Evolutionary conservation across 2,329 filamentous ascomycete species (phyloP).

Genomic region (Sporothrix protearum): DNA sequence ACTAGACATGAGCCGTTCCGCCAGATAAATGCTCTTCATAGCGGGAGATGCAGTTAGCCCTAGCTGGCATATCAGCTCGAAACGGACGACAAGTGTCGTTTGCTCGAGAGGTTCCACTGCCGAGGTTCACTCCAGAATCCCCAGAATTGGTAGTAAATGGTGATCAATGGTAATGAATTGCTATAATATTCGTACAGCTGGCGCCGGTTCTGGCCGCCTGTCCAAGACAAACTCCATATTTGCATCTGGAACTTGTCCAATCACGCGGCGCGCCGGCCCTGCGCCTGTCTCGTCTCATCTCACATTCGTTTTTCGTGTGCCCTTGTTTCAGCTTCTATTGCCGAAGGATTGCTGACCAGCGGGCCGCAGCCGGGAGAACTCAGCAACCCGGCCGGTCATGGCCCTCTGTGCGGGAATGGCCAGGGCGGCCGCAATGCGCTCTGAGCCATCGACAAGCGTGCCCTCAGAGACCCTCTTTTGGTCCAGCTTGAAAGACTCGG

Average conservation of each 20-base stretch:
- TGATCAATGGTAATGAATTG: background rate
- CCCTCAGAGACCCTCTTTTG: slow-evolving; percentile 51
- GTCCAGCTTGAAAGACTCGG: slow-evolving; percentile 52
- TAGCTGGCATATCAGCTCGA: background rate
- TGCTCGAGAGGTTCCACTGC: background rate
- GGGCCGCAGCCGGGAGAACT: slow-evolving; percentile 31
- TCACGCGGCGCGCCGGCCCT: background rate
- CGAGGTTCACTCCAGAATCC: background rate
- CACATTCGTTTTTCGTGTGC: background rate
- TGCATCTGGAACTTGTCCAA: background rate
- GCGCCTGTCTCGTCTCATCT: background rate
- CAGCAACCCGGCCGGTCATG: slow-evolving; percentile 24
- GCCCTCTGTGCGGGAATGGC: slow-evolving; percentile 25
- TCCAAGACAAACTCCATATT: slow-evolving; percentile 1
- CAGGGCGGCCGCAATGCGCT: slow-evolving; percentile 45
- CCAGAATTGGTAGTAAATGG: background rate
- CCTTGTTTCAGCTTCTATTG: background rate
- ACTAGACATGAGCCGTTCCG: background rate
- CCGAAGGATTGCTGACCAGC: background rate
- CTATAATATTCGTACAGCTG: slow-evolving; percentile 21
- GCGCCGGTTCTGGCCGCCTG: background rate
- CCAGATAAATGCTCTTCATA: too few relatives aligned
- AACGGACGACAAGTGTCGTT: background rate
- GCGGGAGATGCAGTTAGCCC: background rate
- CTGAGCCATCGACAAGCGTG: slow-evolving; percentile 55